A percentile compares a stretch with the other conserved stretches of the same genome.
These are phyloP conservation scores for Dacryopinax spathularia DNA, from an alignment of 768 basidiomycete genomes.

Conservation along the genomic window DNA sequence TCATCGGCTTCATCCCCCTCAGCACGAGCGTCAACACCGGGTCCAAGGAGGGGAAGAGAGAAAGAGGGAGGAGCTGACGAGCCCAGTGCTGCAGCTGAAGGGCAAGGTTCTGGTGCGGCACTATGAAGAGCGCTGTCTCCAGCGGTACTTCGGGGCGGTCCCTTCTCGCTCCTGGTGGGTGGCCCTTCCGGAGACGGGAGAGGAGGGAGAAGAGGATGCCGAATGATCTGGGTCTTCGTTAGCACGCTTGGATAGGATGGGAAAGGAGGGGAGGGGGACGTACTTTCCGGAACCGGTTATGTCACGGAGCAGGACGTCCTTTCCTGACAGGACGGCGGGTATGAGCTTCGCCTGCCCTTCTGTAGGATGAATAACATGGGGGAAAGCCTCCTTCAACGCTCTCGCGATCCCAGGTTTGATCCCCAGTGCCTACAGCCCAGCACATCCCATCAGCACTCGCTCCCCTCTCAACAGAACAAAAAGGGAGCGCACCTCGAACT, in stretches of 20 bases:
- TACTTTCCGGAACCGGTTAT: conserved; percentile 71
- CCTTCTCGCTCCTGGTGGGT: conserved; percentile 14
- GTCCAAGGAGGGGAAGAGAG: conserved; percentile 12
- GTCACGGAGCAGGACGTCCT: conserved; percentile 54
- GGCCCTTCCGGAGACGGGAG: conserved; percentile 23
- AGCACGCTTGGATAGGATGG: not conserved
- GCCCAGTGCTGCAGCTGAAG: conserved; percentile 56
- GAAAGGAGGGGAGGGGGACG: conserved; percentile 18
- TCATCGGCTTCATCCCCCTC: conserved; percentile 36
- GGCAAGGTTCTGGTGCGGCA: conserved; percentile 61
- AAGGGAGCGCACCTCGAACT: not conserved
- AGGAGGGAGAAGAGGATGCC: conserved; percentile 52
- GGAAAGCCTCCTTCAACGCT: conserved; percentile 29
- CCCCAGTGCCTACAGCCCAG: not conserved
- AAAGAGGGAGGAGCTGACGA: conserved; percentile 30
- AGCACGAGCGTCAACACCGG: conserved; percentile 46
- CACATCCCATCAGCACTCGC: not conserved
- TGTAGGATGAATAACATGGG: conserved; percentile 44
- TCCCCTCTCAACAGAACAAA: not conserved
- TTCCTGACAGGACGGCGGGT: conserved; percentile 37
- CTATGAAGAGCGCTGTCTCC: conserved; percentile 46
- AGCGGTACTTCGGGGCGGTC: conserved; percentile 15
- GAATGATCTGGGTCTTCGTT: conserved; percentile 42
- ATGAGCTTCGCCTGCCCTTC: conserved; percentile 46
- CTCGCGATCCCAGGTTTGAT: conserved; percentile 4